Base-by-base conservation (phyloP, 768 basidiomycete species). In the Pisolithus orientalis region DNA sequence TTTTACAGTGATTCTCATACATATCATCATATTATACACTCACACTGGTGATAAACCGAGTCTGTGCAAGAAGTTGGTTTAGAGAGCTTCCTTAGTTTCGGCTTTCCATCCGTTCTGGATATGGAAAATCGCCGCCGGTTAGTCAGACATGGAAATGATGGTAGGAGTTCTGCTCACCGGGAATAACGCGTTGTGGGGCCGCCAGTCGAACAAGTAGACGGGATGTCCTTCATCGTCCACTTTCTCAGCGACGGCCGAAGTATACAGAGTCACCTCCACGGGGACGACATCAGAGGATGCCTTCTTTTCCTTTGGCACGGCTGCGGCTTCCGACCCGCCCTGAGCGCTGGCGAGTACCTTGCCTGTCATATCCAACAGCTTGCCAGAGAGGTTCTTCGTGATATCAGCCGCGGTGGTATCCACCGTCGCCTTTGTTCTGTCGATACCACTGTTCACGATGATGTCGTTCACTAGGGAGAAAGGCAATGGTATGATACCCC, bases 401-500 rank as follows among this genome's bases (percentile, higher is more conserved):
- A 64, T 56, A 21, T 62, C 51, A 9, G 14, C 49, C n/a, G 54
- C 14, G 0, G 57, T 61, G 13, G 25, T 37, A 2, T 53, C 56
- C 49, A 64, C 43, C 10, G 59, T 58, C 25, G 44, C 49, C 31
- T 44, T 31, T 13, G 49, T 17, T 1, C 28, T 14, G 4, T 47
- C 51, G 10, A 49, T 34, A n/a, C 44, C 50, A 25, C 50, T 56
- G 14, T 52, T 47, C 9, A 57, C 52, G 29, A 65, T 49, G 52
- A 65, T 54, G 0, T 61, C 57, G 32, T 63, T 50, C 47, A 67
- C 52, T 43, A 67, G 5, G 17, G 50, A 14, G 34, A 52, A n/a
- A 3, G 63, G 57, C 10, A 65, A 52, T 38, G 53, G 52, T 49
- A 66, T 68, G 29, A 64, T 50, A 6, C 66, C 64, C 24, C 57